Evolutionary conservation across 768 basidiomycete genomes (phyloP).

Genomic region (Naematelia encephala): DNA sequence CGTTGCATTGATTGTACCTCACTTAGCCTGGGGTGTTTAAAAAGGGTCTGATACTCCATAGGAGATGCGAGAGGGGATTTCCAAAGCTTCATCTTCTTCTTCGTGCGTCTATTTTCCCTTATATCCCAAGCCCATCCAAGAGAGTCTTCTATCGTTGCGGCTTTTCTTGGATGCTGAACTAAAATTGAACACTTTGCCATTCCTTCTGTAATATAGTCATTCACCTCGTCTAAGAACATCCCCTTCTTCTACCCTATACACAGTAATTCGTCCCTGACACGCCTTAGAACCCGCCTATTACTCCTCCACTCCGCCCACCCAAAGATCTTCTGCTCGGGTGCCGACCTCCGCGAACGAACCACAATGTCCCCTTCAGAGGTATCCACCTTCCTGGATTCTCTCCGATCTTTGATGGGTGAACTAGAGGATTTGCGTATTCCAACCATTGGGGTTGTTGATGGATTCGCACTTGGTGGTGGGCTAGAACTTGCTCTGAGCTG

Average conservation of each 20-base stretch:
- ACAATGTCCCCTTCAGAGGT: conserved; percentile 74
- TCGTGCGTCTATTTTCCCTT: conserved; percentile 53
- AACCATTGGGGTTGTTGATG: conserved; percentile 82
- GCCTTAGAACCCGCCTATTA: conserved; percentile 66
- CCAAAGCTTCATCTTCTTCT: conserved; percentile 64
- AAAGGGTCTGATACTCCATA: conserved; percentile 49
- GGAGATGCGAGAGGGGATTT: conserved; percentile 70
- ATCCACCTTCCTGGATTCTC: conserved; percentile 68
- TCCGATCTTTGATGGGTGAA: conserved; percentile 67
- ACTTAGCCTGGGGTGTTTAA: conserved; percentile 2
- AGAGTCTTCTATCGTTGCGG: too few species aligned
- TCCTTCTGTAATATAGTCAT: too few species aligned
- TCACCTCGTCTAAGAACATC: too few species aligned
- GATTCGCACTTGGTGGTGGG: conserved; percentile 89
- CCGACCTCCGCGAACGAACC: conserved; percentile 80
- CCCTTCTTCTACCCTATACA: too few species aligned
- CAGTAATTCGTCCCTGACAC: too few species aligned
- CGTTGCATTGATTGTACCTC: conserved; percentile 3
- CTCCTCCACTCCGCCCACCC: conserved; percentile 73
- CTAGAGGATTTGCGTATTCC: conserved; percentile 83
- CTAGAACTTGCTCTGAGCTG: conserved; percentile 82
- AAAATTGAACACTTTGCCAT: too few species aligned
- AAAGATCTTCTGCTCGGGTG: conserved; percentile 87
- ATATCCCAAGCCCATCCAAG: not conserved
- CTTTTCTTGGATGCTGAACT: too few species aligned